Base-by-base conservation (phyloP, 768 basidiomycete genomes). In the Tulasnella calospora region DNA sequence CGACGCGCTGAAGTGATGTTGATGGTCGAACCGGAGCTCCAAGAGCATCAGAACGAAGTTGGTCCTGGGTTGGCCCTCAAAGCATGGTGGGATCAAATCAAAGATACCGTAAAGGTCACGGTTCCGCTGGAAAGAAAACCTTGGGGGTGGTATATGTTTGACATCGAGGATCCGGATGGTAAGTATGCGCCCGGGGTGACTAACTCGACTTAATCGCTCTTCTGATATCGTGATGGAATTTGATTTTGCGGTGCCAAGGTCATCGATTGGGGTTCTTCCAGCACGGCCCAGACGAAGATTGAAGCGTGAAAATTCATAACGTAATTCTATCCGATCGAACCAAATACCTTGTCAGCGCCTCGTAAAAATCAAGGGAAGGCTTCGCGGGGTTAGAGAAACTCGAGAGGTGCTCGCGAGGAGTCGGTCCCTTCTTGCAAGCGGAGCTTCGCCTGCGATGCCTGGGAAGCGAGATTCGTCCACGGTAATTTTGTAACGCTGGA, bases 281-380 rank as follows among this genome's bases (percentile, higher is more conserved):
- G 71, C 35, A 19, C 71, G 71, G 41, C 6, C 71, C 71, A 4
- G 7, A 47, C 1, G 19, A 15, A 1, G n/a, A 12, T 10, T 6
- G n/a, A 51, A 0, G 7, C 8, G 61, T 1, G 35, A 67, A 33
- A 57, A 2, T 8, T 30, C 21, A 33, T 35, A 5, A 35, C 6
- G 27, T 30, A 21, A 13, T 61, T n/a, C 2, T n/a, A n/a, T n/a
- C n/a, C n/a, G n/a, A n/a, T n/a, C n/a, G n/a, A n/a, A n/a, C n/a
- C n/a, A n/a, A n/a, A n/a, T 51, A 23, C n/a, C 13, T n/a, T 5
- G 23, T 51, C 13, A 51, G n/a, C 75, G 75, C 38, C 70, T 70
- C 33, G 69, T 78, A 44, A 78, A 71, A 5, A 33, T 38, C 36
- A 78, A 27, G 19, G 77, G 77, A 27, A 71, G n/a, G 36, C 44